Evolutionary conservation across 495 filamentous ascomycete genomes (phyloP).

Genomic region (Ascobolus immersus): DNA sequence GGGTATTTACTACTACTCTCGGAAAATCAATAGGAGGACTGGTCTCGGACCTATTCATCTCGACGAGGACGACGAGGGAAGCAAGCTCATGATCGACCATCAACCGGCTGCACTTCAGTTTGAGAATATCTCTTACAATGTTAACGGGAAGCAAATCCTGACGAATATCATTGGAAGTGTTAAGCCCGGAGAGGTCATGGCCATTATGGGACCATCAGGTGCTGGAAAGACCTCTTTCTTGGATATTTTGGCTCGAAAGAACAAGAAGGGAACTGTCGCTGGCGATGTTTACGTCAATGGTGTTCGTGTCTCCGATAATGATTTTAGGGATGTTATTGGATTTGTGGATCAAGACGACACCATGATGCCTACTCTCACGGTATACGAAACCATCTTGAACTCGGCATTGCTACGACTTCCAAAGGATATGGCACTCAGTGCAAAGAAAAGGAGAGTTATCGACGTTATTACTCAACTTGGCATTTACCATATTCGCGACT

Average conservation of each 20-base stretch:
- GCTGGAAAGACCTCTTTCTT: slow-evolving; percentile 95
- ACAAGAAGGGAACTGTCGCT: slow-evolving; percentile 57
- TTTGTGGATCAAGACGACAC: slow-evolving; percentile 98
- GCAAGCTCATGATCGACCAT: slow-evolving; percentile 68
- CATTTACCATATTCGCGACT: slow-evolving; percentile 74
- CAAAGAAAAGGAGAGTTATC: slow-evolving; percentile 68
- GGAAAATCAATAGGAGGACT: slow-evolving; percentile 33
- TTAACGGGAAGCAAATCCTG: slow-evolving; percentile 63
- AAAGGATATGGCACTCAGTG: slow-evolving; percentile 57
- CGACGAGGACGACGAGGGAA: slow-evolving; percentile 70
- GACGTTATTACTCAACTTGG: slow-evolving; percentile 92
- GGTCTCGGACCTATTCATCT: slow-evolving; percentile 50
- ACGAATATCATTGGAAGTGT: slow-evolving; percentile 57
- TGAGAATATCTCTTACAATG: slow-evolving; percentile 58
- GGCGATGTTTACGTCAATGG: slow-evolving; percentile 89
- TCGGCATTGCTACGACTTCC: slow-evolving; percentile 78
- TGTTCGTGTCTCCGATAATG: slow-evolving; percentile 58
- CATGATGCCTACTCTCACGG: slow-evolving; percentile 87
- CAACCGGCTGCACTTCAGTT: slow-evolving; percentile 75
- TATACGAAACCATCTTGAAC: slow-evolving; percentile 91
- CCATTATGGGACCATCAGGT: slow-evolving; percentile 95
- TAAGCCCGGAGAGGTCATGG: slow-evolving; percentile 70
- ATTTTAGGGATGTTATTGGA: slow-evolving; percentile 74
- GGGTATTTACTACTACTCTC: slow-evolving; percentile 66
- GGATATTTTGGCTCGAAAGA: slow-evolving; percentile 91